A percentile compares a stretch with the other conserved stretches of the same genome.
phyloP scores from a whole-genome alignment of 768 basidiomycete genomes.

The Russula vinacea region DNA sequence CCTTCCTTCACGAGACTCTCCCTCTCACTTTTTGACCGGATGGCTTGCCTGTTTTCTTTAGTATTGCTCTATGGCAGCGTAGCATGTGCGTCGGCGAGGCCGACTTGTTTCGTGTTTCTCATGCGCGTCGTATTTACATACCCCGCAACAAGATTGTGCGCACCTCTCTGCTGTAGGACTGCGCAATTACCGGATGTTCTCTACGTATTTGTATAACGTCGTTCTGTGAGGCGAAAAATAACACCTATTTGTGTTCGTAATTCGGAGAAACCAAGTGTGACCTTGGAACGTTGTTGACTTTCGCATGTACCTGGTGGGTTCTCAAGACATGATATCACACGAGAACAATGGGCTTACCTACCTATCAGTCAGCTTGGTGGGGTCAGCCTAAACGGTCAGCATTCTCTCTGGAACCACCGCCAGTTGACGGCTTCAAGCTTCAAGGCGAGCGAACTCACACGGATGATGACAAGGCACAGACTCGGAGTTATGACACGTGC shows the following conservation, averaged over 20 bases:
- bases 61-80: not conserved
- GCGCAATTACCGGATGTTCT: not conserved
- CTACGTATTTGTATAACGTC: not conserved
- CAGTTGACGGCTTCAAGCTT: no score
- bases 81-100: conserved; percentile 20
- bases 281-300: not conserved
- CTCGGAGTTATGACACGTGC: no score
- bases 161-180: conserved; percentile 2
- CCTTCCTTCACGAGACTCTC: not conserved
- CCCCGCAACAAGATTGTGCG: not conserved
- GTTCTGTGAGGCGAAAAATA: not conserved
- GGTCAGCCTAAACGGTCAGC: no score
- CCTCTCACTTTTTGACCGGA: not conserved
- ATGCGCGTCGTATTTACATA: conserved; percentile 10
- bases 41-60: not conserved
- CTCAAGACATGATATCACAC: not conserved
- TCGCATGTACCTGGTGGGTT: not conserved
- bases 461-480: no score
- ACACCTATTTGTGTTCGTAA: not conserved
- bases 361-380: no score
- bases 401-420: no score
- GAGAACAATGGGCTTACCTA: not conserved
- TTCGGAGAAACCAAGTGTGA: not conserved
- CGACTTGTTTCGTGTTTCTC: not conserved
- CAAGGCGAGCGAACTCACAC: no score